These are phyloP conservation scores for Entonaema liquescens DNA, from an alignment of 495 filamentous ascomycete genomes.

Conservation along the genomic window DNA sequence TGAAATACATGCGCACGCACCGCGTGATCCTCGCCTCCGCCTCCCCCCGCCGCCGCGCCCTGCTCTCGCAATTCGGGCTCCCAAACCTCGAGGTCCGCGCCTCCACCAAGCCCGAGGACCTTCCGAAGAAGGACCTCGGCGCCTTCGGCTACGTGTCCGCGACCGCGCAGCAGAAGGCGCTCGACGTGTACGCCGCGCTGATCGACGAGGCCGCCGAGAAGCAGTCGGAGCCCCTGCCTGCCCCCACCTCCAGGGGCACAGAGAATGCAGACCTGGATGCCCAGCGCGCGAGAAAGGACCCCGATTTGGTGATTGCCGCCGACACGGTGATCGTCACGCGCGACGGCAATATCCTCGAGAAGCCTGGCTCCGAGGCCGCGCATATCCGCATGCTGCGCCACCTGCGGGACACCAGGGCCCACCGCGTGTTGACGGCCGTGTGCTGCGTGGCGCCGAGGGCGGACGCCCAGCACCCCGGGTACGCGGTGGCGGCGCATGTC, in stretches of 20 bases:
- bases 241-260: not conserved
- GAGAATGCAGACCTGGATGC: not conserved
- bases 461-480: slow-evolving; percentile 81
- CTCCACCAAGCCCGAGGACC: slow-evolving; percentile 80
- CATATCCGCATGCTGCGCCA: slow-evolving; percentile 83
- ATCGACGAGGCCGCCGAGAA: slow-evolving; percentile 60
- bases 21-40: slow-evolving; percentile 87
- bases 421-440: slow-evolving; percentile 84
- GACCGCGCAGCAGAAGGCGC: slow-evolving; percentile 83
- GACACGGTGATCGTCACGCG: slow-evolving; percentile 88
- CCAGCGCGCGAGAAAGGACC: slow-evolving; percentile 60
- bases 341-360: slow-evolving; percentile 84
- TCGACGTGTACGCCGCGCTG: slow-evolving; percentile 76
- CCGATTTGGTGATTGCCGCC: slow-evolving; percentile 85
- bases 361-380: slow-evolving; percentile 79
- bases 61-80: slow-evolving; percentile 80
- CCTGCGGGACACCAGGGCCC: slow-evolving; percentile 74
- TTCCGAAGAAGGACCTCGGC: slow-evolving; percentile 74
- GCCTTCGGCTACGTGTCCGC: slow-evolving; percentile 91
- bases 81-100: slow-evolving; percentile 81
- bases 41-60: slow-evolving; percentile 82
- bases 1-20: slow-evolving; percentile 73
- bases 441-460: slow-evolving; percentile 81
- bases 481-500: slow-evolving; percentile 78
- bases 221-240: not conserved